Evolutionary conservation across 2,329 filamentous ascomycete genomes (phyloP), one percentile per base, ranked within the genome.

Genomic region (Penicillium sp.): DNA sequence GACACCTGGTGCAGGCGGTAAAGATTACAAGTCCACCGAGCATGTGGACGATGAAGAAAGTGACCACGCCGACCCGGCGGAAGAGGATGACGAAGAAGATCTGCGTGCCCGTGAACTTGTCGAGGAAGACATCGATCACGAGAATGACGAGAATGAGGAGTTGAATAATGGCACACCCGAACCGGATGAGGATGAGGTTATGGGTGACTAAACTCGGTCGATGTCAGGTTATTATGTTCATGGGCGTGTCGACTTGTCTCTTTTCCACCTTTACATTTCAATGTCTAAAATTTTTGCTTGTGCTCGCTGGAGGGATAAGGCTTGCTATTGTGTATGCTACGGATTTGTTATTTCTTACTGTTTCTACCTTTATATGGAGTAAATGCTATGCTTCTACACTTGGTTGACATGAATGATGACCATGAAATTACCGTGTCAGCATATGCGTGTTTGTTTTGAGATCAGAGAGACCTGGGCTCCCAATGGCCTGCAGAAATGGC

Each of bases 1-100:
- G 45, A 21, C 52, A 13, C 57, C 59, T 45, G 46, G 55, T 33
- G 19, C 50, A 58, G 47, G 66, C 26, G 59, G 60, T 37, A 70
- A 71, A 8, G 63, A 67, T 14, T 55, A 59, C 37, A 74, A 75
- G 52, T 75, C 73, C 24, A 71, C 75, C 19, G 79, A 80, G 55
- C 76, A 75, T 45, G 74, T 79, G 13, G 76, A 74, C 31, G 76
- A 76, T 31, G 72, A 73, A 43, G 73, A 73, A 11, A 64, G 67
- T 48, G 71, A 74, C 8, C 71, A 70, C 13, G 68, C 65, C 35
- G 71, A 61, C 37, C 60, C 55, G 29, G 65, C 64, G 22, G 74
- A 73, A 42, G 70, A 73, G 57, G 80, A 82, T 37, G 78, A 76
- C 0, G 76, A 78, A 21, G 74, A 74, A 9, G 73, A 76, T 54